Conservation (phyloP, 441 rosid species). For the Adansonia gregorii region DNA sequence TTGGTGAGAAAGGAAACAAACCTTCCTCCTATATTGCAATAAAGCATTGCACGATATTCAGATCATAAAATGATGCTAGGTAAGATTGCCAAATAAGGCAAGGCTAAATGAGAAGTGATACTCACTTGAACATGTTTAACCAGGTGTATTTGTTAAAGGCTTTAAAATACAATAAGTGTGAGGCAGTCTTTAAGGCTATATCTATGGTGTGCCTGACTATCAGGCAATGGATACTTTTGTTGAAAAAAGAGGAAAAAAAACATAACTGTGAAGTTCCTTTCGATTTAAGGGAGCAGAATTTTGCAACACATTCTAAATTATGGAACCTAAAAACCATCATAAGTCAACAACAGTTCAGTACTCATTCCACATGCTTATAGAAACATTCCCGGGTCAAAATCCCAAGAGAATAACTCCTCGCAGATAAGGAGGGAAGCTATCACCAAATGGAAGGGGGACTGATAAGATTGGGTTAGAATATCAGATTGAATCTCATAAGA, state of each 20-base stretch:
- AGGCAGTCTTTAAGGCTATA: neutral
- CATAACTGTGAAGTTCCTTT: neutral
- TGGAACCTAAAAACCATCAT: neutral
- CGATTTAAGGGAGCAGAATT: neutral
- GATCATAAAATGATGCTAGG: neutral
- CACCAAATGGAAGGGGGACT: neutral
- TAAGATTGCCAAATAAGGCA: slow-evolving; percentile 4
- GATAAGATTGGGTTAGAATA: neutral
- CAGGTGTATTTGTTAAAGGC: neutral
- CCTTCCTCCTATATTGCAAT: neutral
- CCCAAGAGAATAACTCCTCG: neutral
- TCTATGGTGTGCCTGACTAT: neutral
- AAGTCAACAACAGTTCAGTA: neutral
- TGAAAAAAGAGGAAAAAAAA: neutral
- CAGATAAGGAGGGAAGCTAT: neutral
- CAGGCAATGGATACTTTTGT: neutral
- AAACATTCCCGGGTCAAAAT: neutral
- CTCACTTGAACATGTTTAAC: neutral
- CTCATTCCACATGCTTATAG: neutral
- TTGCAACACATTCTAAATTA: neutral
- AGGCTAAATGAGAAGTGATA: neutral
- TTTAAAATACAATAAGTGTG: neutral
- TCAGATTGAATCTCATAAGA: neutral
- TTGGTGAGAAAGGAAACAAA: neutral
- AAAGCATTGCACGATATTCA: slow-evolving; percentile 1